These are phyloP conservation scores for Moesziomyces globuligerus DNA, from an alignment of 1,284 basidiomycete species.

Conservation along the genomic window DNA sequence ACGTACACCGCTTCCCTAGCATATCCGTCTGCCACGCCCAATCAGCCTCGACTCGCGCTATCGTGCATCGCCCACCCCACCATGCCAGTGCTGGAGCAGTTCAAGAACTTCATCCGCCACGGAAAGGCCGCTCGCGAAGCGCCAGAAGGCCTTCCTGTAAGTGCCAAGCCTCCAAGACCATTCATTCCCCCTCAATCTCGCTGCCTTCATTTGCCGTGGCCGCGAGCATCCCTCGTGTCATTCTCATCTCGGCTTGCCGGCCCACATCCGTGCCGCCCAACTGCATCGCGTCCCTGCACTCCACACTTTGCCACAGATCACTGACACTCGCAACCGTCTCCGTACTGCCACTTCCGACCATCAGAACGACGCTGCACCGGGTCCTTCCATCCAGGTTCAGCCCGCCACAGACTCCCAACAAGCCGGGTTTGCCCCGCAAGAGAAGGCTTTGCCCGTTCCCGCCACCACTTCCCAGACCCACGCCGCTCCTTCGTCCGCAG, in stretches of 20 bases:
- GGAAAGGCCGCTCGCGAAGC: slow-evolving; percentile 54
- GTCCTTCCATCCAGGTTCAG: slow-evolving; percentile 35
- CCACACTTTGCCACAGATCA: background rate
- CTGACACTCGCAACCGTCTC: background rate
- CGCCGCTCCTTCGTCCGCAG: slow-evolving; percentile 17
- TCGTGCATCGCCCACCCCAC: slow-evolving; percentile 16
- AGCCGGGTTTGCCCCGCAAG: slow-evolving; percentile 32
- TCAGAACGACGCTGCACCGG: slow-evolving; percentile 31
- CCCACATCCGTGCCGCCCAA: no score
- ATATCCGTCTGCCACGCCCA: background rate
- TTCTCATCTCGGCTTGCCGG: background rate
- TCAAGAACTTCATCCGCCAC: slow-evolving; percentile 63
- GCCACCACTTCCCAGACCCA: slow-evolving; percentile 39
- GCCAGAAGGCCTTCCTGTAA: slow-evolving; percentile 28
- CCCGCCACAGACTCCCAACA: slow-evolving; percentile 17
- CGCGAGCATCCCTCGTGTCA: background rate
- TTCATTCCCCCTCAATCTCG: slow-evolving; percentile 1
- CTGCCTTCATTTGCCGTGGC: no score
- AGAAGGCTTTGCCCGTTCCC: slow-evolving; percentile 32
- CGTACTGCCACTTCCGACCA: background rate
- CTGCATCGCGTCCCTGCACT: background rate
- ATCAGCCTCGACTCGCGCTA: slow-evolving; percentile 2
- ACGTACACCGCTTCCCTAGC: no score
- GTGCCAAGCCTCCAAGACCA: slow-evolving; percentile 10
- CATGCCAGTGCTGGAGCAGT: slow-evolving; percentile 57